Percentiles rank a stretch among this genome's conserved stretches.
These are phyloP conservation scores for Cephaloascus albidus DNA, from an alignment of 805 yeast species.

Conservation along the genomic window DNA sequence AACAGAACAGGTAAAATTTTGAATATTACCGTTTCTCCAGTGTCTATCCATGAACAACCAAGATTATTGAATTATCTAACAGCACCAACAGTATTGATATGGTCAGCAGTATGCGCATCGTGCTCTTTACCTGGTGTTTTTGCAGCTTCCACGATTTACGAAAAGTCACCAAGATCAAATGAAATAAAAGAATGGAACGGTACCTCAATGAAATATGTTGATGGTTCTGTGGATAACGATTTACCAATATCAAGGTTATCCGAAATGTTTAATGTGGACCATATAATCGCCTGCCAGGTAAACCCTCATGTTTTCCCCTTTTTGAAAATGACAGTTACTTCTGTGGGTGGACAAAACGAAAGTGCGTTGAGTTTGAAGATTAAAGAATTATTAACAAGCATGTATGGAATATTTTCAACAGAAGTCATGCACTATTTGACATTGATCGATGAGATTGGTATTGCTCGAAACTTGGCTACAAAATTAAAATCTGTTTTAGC, in stretches of 20 bases:
- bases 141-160: conserved; percentile 77
- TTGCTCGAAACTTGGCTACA: conserved; percentile 62
- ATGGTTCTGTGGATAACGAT: conserved; percentile 94
- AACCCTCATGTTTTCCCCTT: conserved; percentile 94
- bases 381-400: conserved; percentile 39
- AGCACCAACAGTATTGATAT: conserved; percentile 70
- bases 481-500: conserved; percentile 68
- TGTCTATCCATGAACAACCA: conserved; percentile 86
- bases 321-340: conserved; percentile 55
- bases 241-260: conserved; percentile 82
- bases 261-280: conserved; percentile 97
- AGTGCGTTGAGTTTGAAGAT: conserved; percentile 47
- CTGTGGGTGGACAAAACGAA: conserved; percentile 63
- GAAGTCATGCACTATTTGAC: conserved; percentile 77
- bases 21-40: conserved; percentile 90
- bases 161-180: conserved; percentile 69
- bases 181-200: conserved; percentile 76
- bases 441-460: conserved; percentile 65
- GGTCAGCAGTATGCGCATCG: conserved; percentile 91
- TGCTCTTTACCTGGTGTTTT: conserved; percentile 92
- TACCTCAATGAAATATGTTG: conserved; percentile 73
- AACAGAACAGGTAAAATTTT: conserved; percentile 90
- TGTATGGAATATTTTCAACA: conserved; percentile 50
- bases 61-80: conserved; percentile 70
- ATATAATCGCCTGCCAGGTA: conserved; percentile 95